Evolutionary conservation across 306 rosid genomes (phyloP), one percentile per base, ranked within the genome.

Genomic region (Trifolium subterraneum): DNA sequence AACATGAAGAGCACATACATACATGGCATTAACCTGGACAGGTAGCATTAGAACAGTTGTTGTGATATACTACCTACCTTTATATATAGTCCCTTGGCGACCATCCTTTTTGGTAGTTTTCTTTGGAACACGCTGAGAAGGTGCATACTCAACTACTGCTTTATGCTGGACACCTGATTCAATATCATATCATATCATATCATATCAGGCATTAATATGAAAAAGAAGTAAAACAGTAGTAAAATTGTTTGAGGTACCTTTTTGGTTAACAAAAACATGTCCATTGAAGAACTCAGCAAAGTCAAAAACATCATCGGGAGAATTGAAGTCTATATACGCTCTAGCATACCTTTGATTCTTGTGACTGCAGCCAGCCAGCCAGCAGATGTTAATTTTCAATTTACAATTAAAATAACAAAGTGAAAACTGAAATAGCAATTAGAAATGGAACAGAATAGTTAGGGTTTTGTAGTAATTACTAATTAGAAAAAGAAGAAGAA

Each of bases 201-300:
- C 33, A 29, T 22, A 22, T 22, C 25, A 22, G 31, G 31, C 31
- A 27, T 27, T 27, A 27, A 3, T 4, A 25, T 38, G 48, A 73
- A 52, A 47, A 38, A 42, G 22, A 50, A 65, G n/a, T n/a, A n/a
- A 36, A 41, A 22, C 19, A 14, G 2, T 7, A 29, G 3, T 12
- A 18, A 10, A 29, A 29, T 4, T 1, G n/a, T n/a, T n/a, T n/a
- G 0, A 58, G 64, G 18, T 15, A 94, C 99, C 99, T 85, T 88
- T 90, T 84, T 94, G 97, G 72, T 90, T 94, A 66, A 94, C 99
- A 75, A 94, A 94, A 73, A 92, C 84, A 33, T 92, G 99, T 15
- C 99, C 96, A 36, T 88, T 84, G 71, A 92, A 94, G 82, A 87
- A 90, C 54, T 87, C 87, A 0, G 97, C 96, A 72, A 94, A 94